These are phyloP conservation scores for Ogataea methanolica DNA, from an alignment of 805 yeast species.

Conservation along the genomic window DNA sequence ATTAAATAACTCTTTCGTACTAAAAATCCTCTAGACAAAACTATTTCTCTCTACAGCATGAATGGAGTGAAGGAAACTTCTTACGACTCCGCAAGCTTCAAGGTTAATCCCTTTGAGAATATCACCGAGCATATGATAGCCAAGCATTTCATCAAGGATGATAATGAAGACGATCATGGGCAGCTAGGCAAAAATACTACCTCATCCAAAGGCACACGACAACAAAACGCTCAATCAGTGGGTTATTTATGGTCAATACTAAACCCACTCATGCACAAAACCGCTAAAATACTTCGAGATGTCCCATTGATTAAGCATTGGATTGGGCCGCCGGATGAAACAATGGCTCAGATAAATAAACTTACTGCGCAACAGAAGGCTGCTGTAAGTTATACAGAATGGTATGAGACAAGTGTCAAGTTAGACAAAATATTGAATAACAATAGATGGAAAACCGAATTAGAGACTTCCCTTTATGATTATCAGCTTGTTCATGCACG, in stretches of 20 bases:
- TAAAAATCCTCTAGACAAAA: no score
- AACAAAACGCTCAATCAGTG: background rate
- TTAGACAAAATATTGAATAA: constrained; percentile 64
- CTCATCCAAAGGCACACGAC: background rate
- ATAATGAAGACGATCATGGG: constrained; percentile 7
- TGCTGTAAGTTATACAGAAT: constrained; percentile 46
- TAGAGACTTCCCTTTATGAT: constrained; percentile 69
- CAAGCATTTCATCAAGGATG: constrained; percentile 1
- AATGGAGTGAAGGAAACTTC: constrained; percentile 16
- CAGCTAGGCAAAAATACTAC: background rate
- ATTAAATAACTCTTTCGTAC: no score
- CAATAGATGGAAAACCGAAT: constrained; percentile 66
- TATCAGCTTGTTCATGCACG: constrained; percentile 51
- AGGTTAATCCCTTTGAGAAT: constrained; percentile 24
- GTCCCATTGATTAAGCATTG: constrained; percentile 32
- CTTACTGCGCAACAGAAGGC: constrained; percentile 40
- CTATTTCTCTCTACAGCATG: constrained; percentile 3
- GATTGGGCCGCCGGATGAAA: constrained; percentile 36
- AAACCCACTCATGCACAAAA: constrained; percentile 1
- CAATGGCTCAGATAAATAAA: constrained; percentile 32
- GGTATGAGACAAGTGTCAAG: constrained; percentile 61
- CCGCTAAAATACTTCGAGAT: constrained; percentile 30
- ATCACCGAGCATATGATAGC: constrained; percentile 21
- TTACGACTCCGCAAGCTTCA: constrained; percentile 14
- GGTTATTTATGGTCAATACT: constrained; percentile 1